Base-by-base conservation (phyloP, 2,329 filamentous ascomycete species). In the Neobulgaria alba region DNA sequence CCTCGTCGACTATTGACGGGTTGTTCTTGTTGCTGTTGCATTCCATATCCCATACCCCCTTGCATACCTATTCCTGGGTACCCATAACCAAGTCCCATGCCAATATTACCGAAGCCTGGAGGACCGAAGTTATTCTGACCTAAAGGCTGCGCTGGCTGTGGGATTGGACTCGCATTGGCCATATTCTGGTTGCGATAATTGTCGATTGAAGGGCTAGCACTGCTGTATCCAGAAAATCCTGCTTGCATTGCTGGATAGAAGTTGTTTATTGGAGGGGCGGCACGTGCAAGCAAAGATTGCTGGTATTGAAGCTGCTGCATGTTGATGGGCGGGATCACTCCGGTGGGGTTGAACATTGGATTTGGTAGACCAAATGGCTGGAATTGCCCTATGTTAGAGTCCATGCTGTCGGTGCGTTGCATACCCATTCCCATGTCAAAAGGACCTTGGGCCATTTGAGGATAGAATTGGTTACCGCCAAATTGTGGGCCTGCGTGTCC, bases 221-320 rank as follows among this genome's bases (percentile, higher is more conserved):
- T 65, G 49, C 63, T 67, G 52, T 71, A 79, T n/a, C 63, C 67
- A n/a, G 63, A 66, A 52, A 71, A 78, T 0, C 71, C 71, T 29
- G 68, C 64, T 56, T 72, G 74, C 67, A 79, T 71, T 5, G 63
- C 58, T 3, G 72, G 68, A 54, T 71, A 80, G 59, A 67, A 77
- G 57, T 71, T 75, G 55, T 66, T 71, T 63, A 77, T 69, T 8
- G 69, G 69, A 10, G 73, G 71, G 7, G 52, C 46, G 12, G 66
- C 68, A 14, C 75, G 67, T 34, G 66, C 66, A 59, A 79, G 67
- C 63, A 79, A 67, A 53, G 58, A 67, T 55, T 77, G 75, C 56
- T 77, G 75, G 54, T 74, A 79, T 47, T 76, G 73, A 50, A 78
- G 56, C 31, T 57, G 73, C 54, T 74, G 69, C 45, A 77, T 58